Base-by-base conservation (phyloP, 805 yeast species). In the Wickerhamiella kazuoi region DNA sequence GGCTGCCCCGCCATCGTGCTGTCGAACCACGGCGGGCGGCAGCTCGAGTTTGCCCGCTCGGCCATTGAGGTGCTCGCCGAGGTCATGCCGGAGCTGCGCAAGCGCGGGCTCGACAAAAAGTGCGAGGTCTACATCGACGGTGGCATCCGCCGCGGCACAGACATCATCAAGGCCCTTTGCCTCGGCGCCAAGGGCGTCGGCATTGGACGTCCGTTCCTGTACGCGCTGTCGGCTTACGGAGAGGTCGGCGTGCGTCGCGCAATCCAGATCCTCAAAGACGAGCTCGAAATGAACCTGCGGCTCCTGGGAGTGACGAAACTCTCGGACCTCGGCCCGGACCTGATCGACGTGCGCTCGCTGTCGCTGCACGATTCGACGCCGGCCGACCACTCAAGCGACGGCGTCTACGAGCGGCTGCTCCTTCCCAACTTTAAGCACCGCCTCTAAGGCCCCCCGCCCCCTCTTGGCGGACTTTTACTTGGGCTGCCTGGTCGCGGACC, bases 1-100 rank as follows among this genome's bases (percentile, higher is more conserved):
- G 90, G 90, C 3, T 68, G 71, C 21, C 71, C 74, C 33, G 94
- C 86, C 32, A 76, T 82, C n/a, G 82, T 83, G 3, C 51, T 82
- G 37, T 80, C 93, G 2, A 83, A 82, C 54, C 94, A 82, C 59
- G 94, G 94, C 44, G 94, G 94, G 32, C 65, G 94, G 44, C 94
- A 82, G 57, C 62, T 83, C 41, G 95, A 83, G 57, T 79, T 72
- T 51, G 66, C 93, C 1, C 68, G 80, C n/a, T 73, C 93, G 0
- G 79, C 86, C 2, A 64, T 83, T 28, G 68, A 64, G 46, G 71
- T 79, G 3, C 60, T 83, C 37, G 79, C 79, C 3, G 94, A 80
- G 44, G 69, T 74, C 2, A 70, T 70, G 65, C 75, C 74, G n/a
- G 53, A 53, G 17, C 52, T 58, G 16, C 43, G 50, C 24, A 42